Evolutionary conservation across 192 early-diverging fungal species (phyloP), one percentile per base, ranked within the genome.

Genomic region (Spizellomyces punctatus): DNA sequence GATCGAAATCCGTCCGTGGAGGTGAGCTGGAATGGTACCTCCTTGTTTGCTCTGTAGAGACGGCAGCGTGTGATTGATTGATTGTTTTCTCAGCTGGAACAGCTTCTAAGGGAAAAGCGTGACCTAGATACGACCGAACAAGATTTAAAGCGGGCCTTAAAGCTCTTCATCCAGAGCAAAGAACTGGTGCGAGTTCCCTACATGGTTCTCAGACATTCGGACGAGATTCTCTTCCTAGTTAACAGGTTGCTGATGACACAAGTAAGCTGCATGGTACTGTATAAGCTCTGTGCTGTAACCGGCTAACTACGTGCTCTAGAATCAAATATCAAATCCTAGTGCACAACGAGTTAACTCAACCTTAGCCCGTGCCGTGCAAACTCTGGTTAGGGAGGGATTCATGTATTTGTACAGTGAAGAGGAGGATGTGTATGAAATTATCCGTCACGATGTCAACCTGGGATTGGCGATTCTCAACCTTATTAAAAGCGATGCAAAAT

Each of bases 401-500:
- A 58, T 73, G 54, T 73, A 46, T 55, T 52, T 57, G 17, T 17
- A 21, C n/a, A 54, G 27, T 41, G 46, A 19, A 7, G 72, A 73
- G 14, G 55, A 42, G 4, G 72, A 73, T 46, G 19, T 46, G n/a
- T 73, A 66, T 46, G 55, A 65, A 46, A 46, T 73, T 7, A 66
- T 73, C 12, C 43, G 41, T 6, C 64, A 73, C 57, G 49, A 73
- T 45, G 10, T 66, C 44, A 73, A 73, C 56, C 55, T 73, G 12
- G 63, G 72, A 42, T 36, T 21, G 8, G 72, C 72, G 10, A 12
- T 73, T 6, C 58, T 73, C 14, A 22, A 45, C 6, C 16, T 73
- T 12, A 56, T 88, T 81, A 74, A 78, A 77, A 57, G 76, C 67
- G 47, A 92, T 36, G 27, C 27, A 36, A 36, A 36, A 36, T 36